Base-by-base conservation (phyloP, 108 stramenopile genomes). In the Chaetoceros tenuissimus region DNA sequence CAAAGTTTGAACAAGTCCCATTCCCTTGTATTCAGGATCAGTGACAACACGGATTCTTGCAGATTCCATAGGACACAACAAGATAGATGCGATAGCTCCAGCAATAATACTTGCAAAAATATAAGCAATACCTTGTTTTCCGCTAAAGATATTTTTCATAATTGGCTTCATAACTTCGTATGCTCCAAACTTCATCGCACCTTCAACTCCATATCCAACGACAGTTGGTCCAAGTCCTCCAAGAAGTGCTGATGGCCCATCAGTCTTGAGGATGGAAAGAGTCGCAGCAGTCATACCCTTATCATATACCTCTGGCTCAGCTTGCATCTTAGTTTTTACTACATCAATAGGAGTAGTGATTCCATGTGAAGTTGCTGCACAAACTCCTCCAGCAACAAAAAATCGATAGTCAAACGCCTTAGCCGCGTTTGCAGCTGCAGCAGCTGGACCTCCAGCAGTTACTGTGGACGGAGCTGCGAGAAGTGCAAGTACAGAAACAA, bases 101-200 rank as follows among this genome's bases (percentile, higher is more conserved):
- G 96, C 96, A 18, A 89, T 53, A 24, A 90, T 63, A 28, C 78
- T 79, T 1, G 94, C 92, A 16, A 81, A 27, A 1, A 96, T 53
- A 61, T 79, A 92, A 7, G 78, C 74, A 43, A 84, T 24, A 10
- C 75, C 67, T 17, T 63, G 63, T 21, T 64, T 69, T 57, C 34
- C 57, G 22, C 73, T 24, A 24, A 85, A 59, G 0, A 87, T 46
- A 21, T 62, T 21, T 1, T 57, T 49, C 27, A 82, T 74, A 24
- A 92, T 48, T 17, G 92, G 89, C 59, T 97, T 97, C 31, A 72
- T 58, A n/a, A 89, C 61, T 62, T 95, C 96, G 68, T 96, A 97
- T 23, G 89, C 78, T 2, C 96, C 96, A 63, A 96, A 97, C 67
- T 94, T 84, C 24, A 84, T 28, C 0, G 89, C 87, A 13, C 94